These are phyloP conservation scores for Chlamydomonas urium DNA, from an alignment of 139 green algal species.

Conservation along the genomic window DNA sequence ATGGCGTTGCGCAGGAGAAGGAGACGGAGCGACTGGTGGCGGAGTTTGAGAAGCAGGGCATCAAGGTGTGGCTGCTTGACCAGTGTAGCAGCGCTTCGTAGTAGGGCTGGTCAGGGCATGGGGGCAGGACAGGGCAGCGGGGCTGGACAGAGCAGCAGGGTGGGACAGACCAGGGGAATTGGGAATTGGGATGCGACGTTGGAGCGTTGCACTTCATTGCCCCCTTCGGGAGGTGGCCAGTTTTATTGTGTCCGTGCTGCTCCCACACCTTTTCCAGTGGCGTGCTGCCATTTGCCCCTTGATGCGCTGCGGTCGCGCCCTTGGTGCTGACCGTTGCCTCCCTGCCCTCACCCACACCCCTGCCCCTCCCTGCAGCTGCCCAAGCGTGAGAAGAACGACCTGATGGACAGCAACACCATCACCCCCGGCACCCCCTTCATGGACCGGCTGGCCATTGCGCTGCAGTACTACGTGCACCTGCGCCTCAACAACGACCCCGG, in stretches of 20 bases:
- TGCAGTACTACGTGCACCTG: slow-evolving; percentile 97
- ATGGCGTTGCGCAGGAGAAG: slow-evolving; percentile 24
- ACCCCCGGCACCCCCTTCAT: slow-evolving; percentile 99
- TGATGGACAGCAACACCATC: slow-evolving; percentile 96
- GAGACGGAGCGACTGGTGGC: slow-evolving; percentile 84
- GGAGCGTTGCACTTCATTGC: too few species aligned
- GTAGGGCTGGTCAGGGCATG: too few species aligned
- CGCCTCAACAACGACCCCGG: slow-evolving; percentile 87
- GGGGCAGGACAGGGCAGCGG: too few species aligned
- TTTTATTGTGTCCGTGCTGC: too few species aligned
- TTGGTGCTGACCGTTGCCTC: too few species aligned
- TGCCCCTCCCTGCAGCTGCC: slow-evolving; percentile 5
- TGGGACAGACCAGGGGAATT: too few species aligned
- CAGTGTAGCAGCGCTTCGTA: background rate
- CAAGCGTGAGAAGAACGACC: slow-evolving; percentile 11
- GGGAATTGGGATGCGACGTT: too few species aligned
- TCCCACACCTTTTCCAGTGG: too few species aligned
- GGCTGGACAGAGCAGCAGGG: too few species aligned
- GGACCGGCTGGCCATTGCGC: slow-evolving; percentile 79
- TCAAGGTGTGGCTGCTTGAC: slow-evolving; percentile 33
- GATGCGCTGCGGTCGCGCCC: background rate
- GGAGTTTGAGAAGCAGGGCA: slow-evolving; percentile 83
- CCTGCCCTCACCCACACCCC: background rate
- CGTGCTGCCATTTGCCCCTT: too few species aligned
- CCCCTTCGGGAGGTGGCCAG: too few species aligned